phyloP scores from a whole-genome alignment of 2,329 filamentous ascomycete species.

The Beauveria rudraprayagi region DNA sequence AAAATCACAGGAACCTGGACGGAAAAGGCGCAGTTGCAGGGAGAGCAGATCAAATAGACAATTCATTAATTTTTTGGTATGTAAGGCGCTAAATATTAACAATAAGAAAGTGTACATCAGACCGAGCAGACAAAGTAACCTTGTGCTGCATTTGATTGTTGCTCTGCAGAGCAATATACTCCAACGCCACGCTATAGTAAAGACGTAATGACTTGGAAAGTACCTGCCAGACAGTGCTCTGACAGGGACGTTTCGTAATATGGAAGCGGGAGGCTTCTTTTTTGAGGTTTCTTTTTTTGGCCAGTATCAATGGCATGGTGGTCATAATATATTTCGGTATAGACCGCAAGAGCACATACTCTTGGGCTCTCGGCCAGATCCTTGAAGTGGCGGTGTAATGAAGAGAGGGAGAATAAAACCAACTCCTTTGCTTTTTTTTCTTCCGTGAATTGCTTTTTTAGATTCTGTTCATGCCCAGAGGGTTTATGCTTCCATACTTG shows the following conservation, averaged over 20 bases:
- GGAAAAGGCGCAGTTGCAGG: too few relatives aligned
- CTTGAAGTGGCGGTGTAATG: neutral
- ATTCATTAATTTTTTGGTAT: too few relatives aligned
- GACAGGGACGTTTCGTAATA: neutral
- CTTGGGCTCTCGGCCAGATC: neutral
- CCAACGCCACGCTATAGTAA: too few relatives aligned
- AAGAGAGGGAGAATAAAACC: neutral
- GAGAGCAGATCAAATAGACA: too few relatives aligned
- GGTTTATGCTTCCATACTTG: slow-evolving; percentile 38
- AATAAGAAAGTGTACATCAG: too few relatives aligned
- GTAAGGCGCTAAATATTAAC: too few relatives aligned
- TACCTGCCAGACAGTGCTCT: neutral
- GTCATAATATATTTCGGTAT: neutral
- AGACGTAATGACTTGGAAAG: neutral
- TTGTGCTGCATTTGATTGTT: too few relatives aligned
- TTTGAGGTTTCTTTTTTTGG: neutral
- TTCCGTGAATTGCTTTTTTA: slow-evolving; percentile 16
- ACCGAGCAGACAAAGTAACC: too few relatives aligned
- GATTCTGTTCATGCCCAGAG: slow-evolving; percentile 49
- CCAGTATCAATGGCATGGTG: neutral
- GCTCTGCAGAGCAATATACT: too few relatives aligned
- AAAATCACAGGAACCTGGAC: too few relatives aligned
- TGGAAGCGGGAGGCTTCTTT: neutral
- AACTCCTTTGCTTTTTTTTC: neutral
- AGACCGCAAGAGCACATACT: neutral